Evolutionary conservation across 345 rosid species (phyloP).

Genomic region (Eucalyptus tenuipes): DNA sequence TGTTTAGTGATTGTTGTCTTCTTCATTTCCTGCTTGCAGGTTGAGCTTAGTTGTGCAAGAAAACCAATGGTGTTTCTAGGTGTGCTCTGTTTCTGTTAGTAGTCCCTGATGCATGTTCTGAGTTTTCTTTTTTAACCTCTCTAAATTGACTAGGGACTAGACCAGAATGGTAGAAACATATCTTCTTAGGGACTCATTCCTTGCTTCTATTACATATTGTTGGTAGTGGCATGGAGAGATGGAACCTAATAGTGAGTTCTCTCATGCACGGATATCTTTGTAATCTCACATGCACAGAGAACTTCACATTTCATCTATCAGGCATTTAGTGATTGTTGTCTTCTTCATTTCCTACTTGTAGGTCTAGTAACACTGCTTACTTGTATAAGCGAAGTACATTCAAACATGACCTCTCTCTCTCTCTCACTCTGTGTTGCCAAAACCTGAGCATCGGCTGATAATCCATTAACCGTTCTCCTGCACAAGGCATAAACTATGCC

Average conservation of each 20-base stretch:
- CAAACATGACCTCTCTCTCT: background rate
- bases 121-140: too few species aligned
- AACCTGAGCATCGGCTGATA: background rate
- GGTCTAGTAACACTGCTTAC: slow-evolving; percentile 97
- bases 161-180: too few species aligned
- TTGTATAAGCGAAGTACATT: slow-evolving; percentile 20
- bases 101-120: too few species aligned
- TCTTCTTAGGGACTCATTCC: background rate
- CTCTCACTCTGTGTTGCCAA: background rate
- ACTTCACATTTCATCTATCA: background rate
- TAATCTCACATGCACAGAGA: background rate
- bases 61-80: background rate
- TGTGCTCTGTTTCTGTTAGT: background rate
- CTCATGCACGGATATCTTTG: background rate
- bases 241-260: background rate
- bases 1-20: background rate
- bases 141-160: too few species aligned
- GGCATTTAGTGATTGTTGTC: background rate
- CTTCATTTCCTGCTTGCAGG: background rate
- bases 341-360: slow-evolving; percentile 12
- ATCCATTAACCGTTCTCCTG: slow-evolving; percentile 30
- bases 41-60: background rate
- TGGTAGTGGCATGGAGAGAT: background rate
- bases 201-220: background rate
- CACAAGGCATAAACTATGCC: slow-evolving; percentile 44